Percentiles rank a stretch among this genome's conserved stretches.
Conservation (phyloP, 2,329 filamentous ascomycete species). For the Trichophyton rubrum region DNA sequence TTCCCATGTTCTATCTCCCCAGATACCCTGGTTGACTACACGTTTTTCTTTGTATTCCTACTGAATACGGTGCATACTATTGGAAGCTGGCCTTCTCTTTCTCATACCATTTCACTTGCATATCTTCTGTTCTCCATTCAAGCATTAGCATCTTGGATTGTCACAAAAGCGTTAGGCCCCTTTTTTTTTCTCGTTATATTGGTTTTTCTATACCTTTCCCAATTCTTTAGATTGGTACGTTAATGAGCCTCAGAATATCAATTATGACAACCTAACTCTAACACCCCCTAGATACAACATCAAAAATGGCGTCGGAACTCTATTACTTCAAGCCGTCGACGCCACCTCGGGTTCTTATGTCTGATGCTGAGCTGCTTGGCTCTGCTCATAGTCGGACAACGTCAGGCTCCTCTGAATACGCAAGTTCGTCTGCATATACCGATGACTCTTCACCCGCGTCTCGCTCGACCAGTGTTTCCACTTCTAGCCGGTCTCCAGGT, state of each 20-base stretch:
- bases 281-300: neutral
- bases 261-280: neutral
- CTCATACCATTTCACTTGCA: constrained; percentile 1
- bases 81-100: constrained; percentile 3
- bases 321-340: constrained; percentile 35
- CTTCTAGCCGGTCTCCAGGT: constrained; percentile 59
- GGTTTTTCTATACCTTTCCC: neutral
- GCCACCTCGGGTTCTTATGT: constrained; percentile 23
- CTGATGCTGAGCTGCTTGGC: neutral
- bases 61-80: neutral
- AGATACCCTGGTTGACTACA: neutral
- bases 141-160: neutral
- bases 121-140: neutral
- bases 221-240: neutral
- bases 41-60: constrained; percentile 5
- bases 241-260: neutral
- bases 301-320: constrained; percentile 22
- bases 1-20: neutral
- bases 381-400: constrained; percentile 46
- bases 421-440: constrained; percentile 49
- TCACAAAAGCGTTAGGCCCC: neutral
- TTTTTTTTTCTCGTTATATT: neutral
- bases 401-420: constrained; percentile 45
- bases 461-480: constrained; percentile 54
- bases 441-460: constrained; percentile 58